Base-by-base conservation (phyloP, 164 flowering plant genomes). In the Echeveria elegans region DNA sequence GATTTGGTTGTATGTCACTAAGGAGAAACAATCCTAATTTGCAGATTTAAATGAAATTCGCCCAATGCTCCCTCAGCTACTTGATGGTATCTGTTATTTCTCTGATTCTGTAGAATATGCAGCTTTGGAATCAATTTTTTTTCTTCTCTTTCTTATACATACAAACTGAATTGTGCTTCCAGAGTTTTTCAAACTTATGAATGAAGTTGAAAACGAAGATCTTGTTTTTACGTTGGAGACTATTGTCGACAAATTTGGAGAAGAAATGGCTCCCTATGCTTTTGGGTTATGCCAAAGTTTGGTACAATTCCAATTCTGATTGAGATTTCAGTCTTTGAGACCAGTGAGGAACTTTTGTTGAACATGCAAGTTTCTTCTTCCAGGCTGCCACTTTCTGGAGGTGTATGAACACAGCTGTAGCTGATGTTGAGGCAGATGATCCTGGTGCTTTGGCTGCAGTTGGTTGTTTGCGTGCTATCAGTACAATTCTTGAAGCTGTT, bases 221-320 rank as follows among this genome's bases (percentile, higher is more conserved):
- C 97, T 95, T 67, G 99, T 92, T 9, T 92, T 95, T 72, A 90
- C 99, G 26, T 80, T 95, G 69, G 99, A 95, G 82, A 92, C 99
- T 52, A 85, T 95, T 65, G 99, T 95, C 67, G 97, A 95, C 84
- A 95, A 92, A 80, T 95, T 95, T 80, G 99, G 99, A 26, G 99
- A 92, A 81, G 99, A 92, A 79, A 95, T 95, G 97, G 96, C 99
- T 60, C 99, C 99, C 63, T 95, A 88, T 79, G 99, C 99, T 65
- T 79, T 95, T 74, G 99, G 99, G 16, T 79, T 95, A 69, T 95
- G 99, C 79, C 97, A 95, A 72, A 95, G 92, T 81, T 75, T 95
- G 94, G 99, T 95, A 83, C 69, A 43, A 12, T 43, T 43, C 19
- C 15, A 43, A 1, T 43, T 43, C 15, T 15, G 47, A 43, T 15